A percentile compares a stretch with the other conserved stretches of the same genome.
phyloP scores from a whole-genome alignment of 176 grass and related monocot genomes.

The Oryza officinalis region DNA sequence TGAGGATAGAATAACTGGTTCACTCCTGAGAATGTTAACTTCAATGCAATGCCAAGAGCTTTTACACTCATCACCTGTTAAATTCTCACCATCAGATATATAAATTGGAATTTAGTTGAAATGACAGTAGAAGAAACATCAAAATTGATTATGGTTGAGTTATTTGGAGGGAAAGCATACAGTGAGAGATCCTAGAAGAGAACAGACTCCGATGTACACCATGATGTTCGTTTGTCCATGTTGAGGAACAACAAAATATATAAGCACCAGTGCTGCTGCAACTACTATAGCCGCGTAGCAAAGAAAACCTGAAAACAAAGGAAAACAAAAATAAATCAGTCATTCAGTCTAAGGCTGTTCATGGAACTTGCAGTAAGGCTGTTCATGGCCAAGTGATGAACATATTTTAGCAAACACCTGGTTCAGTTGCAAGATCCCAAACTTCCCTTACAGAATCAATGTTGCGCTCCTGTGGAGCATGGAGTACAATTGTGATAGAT shows the following conservation, averaged over 20 bases:
- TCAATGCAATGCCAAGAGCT: slow-evolving; percentile 91
- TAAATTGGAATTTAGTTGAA: slow-evolving; percentile 24
- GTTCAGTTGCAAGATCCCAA: slow-evolving; percentile 95
- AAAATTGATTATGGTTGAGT: slow-evolving; percentile 21
- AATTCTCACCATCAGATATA: slow-evolving; percentile 40
- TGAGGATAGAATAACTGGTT: slow-evolving; percentile 90
- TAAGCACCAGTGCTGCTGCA: slow-evolving; percentile 70
- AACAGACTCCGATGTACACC: slow-evolving; percentile 94
- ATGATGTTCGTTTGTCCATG: slow-evolving; percentile 96
- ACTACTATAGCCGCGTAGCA: slow-evolving; percentile 72
- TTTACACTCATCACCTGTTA: slow-evolving; percentile 89
- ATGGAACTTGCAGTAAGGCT: slow-evolving; percentile 2
- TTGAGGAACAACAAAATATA: slow-evolving; percentile 77
- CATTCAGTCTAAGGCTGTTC: slow-evolving; percentile 5
- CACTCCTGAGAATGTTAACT: slow-evolving; percentile 91
- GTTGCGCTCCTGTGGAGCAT: slow-evolving; percentile 85
- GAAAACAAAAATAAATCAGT: slow-evolving; percentile 36
- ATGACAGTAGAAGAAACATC: slow-evolving; percentile 8
- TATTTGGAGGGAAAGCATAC: slow-evolving; percentile 42
- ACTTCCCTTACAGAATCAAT: slow-evolving; percentile 93
- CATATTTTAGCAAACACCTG: slow-evolving; percentile 53
- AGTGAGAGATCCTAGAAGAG: slow-evolving; percentile 88
- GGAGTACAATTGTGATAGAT: slow-evolving; percentile 88
- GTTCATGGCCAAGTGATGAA: not conserved
- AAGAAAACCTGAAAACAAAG: slow-evolving; percentile 75